These are phyloP conservation scores for Pseudogymnoascus sp. DNA, from an alignment of 2,329 filamentous ascomycete species.

Conservation along the genomic window DNA sequence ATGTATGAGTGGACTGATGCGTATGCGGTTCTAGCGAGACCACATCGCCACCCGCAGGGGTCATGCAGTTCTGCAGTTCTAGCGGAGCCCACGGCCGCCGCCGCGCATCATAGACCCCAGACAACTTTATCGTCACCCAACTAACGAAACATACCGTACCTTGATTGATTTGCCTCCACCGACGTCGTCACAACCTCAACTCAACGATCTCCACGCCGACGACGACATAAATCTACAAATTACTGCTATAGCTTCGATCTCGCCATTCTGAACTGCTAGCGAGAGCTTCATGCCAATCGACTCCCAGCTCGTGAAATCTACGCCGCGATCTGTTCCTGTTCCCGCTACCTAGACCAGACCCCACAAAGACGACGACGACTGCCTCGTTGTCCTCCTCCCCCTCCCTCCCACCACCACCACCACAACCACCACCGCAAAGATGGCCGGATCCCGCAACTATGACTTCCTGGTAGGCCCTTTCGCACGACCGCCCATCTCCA, in stretches of 20 bases:
- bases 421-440: constrained; percentile 32
- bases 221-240: not conserved
- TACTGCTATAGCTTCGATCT: not conserved
- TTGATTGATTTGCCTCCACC: constrained; percentile 1
- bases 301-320: not conserved
- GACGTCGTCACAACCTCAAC: not conserved
- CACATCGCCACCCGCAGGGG: not conserved
- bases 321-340: constrained; percentile 2
- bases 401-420: not conserved
- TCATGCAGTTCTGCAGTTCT: constrained; percentile 1
- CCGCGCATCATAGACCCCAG: constrained; percentile 4
- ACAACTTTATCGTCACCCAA: constrained; percentile 5
- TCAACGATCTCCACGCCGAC: not conserved
- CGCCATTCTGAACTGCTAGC: not conserved
- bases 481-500: constrained; percentile 15
- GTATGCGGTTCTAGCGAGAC: not conserved
- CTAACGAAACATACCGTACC: constrained; percentile 3
- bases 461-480: constrained; percentile 77
- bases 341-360: constrained; percentile 5
- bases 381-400: not conserved
- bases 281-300: not conserved
- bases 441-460: constrained; percentile 98
- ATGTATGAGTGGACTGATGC: not conserved
- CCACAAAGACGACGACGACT: constrained; percentile 4
- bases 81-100: not conserved